Conservation (phyloP, 371 early-diverging fungal genomes). For the Mortierella sp. region DNA sequence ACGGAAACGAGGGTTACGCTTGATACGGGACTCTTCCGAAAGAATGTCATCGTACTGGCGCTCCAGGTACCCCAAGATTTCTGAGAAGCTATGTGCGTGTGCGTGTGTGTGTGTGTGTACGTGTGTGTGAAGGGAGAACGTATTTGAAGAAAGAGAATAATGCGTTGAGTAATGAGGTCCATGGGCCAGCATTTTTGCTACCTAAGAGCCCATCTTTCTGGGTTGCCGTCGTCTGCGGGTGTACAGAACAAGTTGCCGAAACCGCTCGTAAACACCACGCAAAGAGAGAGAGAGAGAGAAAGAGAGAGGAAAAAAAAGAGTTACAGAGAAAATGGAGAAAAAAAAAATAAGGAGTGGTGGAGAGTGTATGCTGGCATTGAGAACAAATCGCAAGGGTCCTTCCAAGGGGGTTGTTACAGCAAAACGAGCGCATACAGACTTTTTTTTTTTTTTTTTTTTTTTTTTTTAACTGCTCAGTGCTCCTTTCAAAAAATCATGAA, state of each 20-base stretch:
- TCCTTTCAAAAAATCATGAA: too few relatives aligned
- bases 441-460: constrained; percentile 2
- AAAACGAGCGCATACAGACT: neutral
- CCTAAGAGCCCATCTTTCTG: too few relatives aligned
- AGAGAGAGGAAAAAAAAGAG: neutral
- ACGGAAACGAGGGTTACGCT: constrained; percentile 97
- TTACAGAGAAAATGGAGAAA: neutral
- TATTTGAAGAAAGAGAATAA: neutral
- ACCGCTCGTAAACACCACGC: neutral
- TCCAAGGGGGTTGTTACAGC: constrained; percentile 6
- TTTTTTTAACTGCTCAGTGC: too few relatives aligned
- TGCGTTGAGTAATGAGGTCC: too few relatives aligned
- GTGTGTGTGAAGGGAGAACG: constrained; percentile 4
- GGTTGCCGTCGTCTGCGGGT: too few relatives aligned
- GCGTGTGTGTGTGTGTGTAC: neutral
- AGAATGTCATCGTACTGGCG: constrained; percentile 96
- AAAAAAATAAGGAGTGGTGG: neutral
- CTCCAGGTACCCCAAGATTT: constrained; percentile 94
- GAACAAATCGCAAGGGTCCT: neutral
- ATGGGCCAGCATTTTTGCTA: too few relatives aligned
- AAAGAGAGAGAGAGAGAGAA: neutral
- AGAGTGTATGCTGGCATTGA: neutral
- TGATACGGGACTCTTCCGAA: constrained; percentile 93
- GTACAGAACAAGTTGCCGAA: neutral
- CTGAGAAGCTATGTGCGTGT: constrained; percentile 77